Evolutionary conservation across 2,329 filamentous ascomycete genomes (phyloP), one percentile per base, ranked within the genome.

Genomic region (Karstenula rhodostoma): DNA sequence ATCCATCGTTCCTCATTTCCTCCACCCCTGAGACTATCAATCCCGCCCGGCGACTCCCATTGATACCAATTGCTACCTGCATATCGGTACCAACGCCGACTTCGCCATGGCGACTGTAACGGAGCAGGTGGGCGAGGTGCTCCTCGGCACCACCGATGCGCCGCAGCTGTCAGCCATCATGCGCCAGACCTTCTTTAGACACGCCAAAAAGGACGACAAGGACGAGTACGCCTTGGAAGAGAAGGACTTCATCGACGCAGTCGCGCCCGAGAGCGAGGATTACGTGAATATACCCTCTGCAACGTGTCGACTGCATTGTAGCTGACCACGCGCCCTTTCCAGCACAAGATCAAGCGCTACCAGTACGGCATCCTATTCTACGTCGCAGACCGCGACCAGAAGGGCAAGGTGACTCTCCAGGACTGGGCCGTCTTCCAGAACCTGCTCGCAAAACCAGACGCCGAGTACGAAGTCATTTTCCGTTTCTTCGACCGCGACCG

Each of bases 401-500:
- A 83, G 47, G 94, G 94, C 65, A 89, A 86, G 70, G 84, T 99
- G 69, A 91, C 83, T 69, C 82, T 98, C 57, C 84, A 88, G 61
- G 95, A 99, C 81, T 99, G 94, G 93, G 89, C 87, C 49, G 90
- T 91, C 66, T 99, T 98, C 80, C 92, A 97, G 82, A 96, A 96
- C 82, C 87, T 99, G 65, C 89, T 99, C 60, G 85, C 86, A 69
- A 98, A 97, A 81, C 91, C 95, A 63, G 95, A 98, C 75, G 95
- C 95, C 78, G 95, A 99, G 82, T 99, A 99, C 81, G 94, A 98
- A 80, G 97, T 99, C 71, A 94, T 95, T 17, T 99, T 98, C 82
- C 92, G 95, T 71, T 86, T 99, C 57, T 99, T 99, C 80, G 94
- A 98, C 75, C 86, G 92, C 70, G 89, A 94, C 54, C 87, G 91